phyloP scores from a whole-genome alignment of 768 basidiomycete species.

The Russula sp. region DNA sequence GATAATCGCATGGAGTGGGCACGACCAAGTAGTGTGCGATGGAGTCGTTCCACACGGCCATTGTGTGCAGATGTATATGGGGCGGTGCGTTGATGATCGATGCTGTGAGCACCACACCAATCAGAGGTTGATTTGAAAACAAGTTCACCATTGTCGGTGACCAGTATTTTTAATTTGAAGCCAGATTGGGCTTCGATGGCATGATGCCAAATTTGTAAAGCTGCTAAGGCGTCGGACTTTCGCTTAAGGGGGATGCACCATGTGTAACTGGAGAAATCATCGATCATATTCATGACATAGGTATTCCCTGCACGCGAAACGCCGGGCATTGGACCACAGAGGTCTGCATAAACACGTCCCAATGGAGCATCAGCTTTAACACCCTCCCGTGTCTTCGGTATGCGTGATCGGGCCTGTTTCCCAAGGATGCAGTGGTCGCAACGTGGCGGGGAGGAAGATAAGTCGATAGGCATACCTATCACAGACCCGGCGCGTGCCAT shows the following conservation, averaged over 20 bases:
- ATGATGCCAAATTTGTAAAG: neutral
- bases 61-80: conserved; percentile 2
- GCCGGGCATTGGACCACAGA: neutral
- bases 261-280: neutral
- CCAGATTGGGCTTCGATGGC: neutral
- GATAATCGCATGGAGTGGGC: neutral
- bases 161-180: neutral
- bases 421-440: neutral
- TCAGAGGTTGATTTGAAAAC: neutral
- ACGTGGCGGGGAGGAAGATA: neutral
- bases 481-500: too few relatives aligned
- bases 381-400: neutral
- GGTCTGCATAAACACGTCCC: neutral
- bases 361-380: too few relatives aligned
- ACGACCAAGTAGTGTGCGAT: neutral
- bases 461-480: neutral
- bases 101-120: neutral
- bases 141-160: neutral
- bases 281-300: neutral
- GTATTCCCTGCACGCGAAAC: neutral
- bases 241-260: neutral
- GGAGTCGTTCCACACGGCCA: neutral
- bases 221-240: neutral
- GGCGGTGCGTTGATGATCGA: neutral
- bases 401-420: neutral